These are phyloP conservation scores for Elaeagnus macrophylla DNA, from an alignment of 306 rosid genomes.

Conservation along the genomic window DNA sequence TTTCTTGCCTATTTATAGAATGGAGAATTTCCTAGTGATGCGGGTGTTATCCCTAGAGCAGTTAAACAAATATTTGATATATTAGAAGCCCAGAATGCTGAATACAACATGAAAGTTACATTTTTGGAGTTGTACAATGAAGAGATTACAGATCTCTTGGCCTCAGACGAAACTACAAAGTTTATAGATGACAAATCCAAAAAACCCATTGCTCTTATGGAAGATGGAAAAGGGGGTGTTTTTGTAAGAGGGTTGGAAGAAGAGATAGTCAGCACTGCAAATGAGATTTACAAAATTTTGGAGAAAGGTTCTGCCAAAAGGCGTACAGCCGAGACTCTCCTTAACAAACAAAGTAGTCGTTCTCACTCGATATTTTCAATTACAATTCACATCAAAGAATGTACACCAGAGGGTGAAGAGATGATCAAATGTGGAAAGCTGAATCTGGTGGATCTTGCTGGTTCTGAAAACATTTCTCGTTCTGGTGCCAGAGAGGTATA, in stretches of 20 bases:
- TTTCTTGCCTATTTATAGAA: slow-evolving; percentile 26
- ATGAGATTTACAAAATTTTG: slow-evolving; percentile 67
- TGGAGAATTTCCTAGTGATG: slow-evolving; percentile 79
- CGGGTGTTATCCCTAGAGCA: slow-evolving; percentile 96
- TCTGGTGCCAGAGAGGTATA: slow-evolving; percentile 97
- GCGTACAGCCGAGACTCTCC: slow-evolving; percentile 89
- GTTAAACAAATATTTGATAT: slow-evolving; percentile 88
- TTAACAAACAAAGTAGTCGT: slow-evolving; percentile 95
- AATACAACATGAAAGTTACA: slow-evolving; percentile 83
- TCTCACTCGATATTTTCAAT: slow-evolving; percentile 94
- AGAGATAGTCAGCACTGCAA: slow-evolving; percentile 69
- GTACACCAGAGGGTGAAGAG: slow-evolving; percentile 77
- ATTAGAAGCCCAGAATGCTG: slow-evolving; percentile 77
- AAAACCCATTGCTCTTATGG: slow-evolving; percentile 71
- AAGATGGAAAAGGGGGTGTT: slow-evolving; percentile 93
- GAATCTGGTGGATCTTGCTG: slow-evolving; percentile 96
- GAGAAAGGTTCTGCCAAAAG: slow-evolving; percentile 84
- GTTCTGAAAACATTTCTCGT: slow-evolving; percentile 91
- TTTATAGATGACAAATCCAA: slow-evolving; percentile 58
- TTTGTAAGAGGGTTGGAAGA: slow-evolving; percentile 89
- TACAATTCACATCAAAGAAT: slow-evolving; percentile 75
- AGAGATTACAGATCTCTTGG: slow-evolving; percentile 77
- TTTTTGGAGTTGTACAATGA: slow-evolving; percentile 92
- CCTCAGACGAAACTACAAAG: slow-evolving; percentile 64
- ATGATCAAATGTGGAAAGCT: slow-evolving; percentile 94